A percentile compares a stretch with the other conserved stretches of the same genome.
Conservation (phyloP, 345 rosid species). For the Alliaria petiolata region DNA sequence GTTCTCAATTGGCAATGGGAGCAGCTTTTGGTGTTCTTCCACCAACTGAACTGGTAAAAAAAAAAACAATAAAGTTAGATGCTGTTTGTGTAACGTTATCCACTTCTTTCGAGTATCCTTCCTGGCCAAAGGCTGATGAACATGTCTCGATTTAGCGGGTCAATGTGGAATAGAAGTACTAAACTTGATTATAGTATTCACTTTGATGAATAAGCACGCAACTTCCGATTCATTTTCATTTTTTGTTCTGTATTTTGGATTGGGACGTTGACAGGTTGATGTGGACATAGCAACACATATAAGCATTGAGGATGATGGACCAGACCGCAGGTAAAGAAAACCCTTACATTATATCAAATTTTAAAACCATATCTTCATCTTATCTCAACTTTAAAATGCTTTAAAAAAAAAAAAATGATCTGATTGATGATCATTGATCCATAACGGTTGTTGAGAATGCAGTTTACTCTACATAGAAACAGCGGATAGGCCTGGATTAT, state of each 20-base stretch:
- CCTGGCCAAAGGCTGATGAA: neutral
- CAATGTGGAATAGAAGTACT: neutral
- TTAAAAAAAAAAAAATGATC: conserved; percentile 3
- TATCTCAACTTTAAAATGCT: neutral
- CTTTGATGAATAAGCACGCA: neutral
- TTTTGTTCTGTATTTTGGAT: neutral
- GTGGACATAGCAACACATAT: conserved; percentile 91
- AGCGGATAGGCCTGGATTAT: conserved; percentile 92
- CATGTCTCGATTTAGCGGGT: neutral
- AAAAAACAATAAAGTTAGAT: neutral
- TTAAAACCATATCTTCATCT: neutral
- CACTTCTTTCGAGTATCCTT: neutral
- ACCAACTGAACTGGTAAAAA: conserved; percentile 54
- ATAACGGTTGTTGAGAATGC: conserved; percentile 16
- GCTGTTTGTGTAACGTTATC: neutral
- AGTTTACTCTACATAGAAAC: conserved; percentile 91
- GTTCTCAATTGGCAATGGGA: conserved; percentile 96
- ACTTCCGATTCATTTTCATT: neutral
- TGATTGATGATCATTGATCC: neutral
- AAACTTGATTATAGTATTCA: neutral
- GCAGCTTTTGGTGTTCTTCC: conserved; percentile 85
- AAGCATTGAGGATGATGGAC: conserved; percentile 61
- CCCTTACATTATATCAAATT: conserved; percentile 1
- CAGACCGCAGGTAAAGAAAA: conserved; percentile 65
- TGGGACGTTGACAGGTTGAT: conserved; percentile 56